Evolutionary conservation across 176 grass and related monocot species (phyloP).

Genomic region (Eragrostis curvula): DNA sequence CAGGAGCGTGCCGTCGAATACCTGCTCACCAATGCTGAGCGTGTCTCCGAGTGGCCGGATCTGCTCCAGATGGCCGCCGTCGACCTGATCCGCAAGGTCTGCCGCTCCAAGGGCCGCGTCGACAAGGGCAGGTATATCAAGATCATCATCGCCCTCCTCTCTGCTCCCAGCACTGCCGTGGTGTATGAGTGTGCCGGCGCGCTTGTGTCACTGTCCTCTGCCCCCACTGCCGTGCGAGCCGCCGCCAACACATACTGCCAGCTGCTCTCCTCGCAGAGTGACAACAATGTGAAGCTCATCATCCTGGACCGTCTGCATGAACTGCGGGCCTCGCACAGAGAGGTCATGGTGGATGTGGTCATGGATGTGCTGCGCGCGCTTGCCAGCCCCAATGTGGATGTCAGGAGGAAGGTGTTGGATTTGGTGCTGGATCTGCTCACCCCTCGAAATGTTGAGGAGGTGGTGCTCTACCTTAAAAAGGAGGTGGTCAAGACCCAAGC

Average conservation of each 20-base stretch:
- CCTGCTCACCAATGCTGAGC: constrained; percentile 61
- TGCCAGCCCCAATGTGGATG: constrained; percentile 65
- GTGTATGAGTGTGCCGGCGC: constrained; percentile 68
- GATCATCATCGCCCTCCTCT: constrained; percentile 62
- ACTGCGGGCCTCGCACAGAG: constrained; percentile 52
- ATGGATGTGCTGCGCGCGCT: constrained; percentile 74
- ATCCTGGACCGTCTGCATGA: constrained; percentile 68
- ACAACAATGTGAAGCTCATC: constrained; percentile 79
- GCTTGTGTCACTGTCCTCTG: constrained; percentile 66
- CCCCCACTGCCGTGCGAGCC: constrained; percentile 65
- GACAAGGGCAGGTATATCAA: constrained; percentile 81
- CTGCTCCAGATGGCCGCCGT: constrained; percentile 73
- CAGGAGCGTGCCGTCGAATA: constrained; percentile 64
- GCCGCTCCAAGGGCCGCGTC: constrained; percentile 50
- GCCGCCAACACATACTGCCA: constrained; percentile 74
- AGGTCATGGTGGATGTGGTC: constrained; percentile 74
- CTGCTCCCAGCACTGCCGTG: constrained; percentile 43
- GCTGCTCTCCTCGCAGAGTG: constrained; percentile 70
- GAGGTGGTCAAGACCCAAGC: constrained; percentile 79
- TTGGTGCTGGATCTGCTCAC: constrained; percentile 73
- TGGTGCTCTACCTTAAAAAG: constrained; percentile 80
- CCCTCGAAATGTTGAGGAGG: constrained; percentile 70
- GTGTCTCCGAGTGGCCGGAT: constrained; percentile 64
- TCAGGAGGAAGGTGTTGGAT: constrained; percentile 69
- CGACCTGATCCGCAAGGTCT: constrained; percentile 77